Evolutionary conservation across 1,284 basidiomycete species (phyloP), one percentile per base, ranked within the genome.

Genomic region (Pascua sp.): DNA sequence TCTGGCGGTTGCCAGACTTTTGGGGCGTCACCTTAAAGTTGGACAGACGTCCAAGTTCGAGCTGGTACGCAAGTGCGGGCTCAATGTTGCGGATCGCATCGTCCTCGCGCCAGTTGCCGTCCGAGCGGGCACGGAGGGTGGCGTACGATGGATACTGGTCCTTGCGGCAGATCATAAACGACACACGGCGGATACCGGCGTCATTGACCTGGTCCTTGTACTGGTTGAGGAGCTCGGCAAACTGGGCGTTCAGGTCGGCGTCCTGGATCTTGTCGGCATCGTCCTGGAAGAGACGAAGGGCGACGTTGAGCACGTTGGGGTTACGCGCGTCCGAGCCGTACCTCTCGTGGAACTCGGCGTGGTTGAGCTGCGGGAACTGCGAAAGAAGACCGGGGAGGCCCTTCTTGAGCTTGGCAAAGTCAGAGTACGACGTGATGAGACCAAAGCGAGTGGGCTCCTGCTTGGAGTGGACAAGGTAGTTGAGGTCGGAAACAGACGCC

Each of bases 31-130:
- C 85, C 78, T 96, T 92, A 81, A 98, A 98, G 82, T 96, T 90
- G 45, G 93, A 95, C 63, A 99, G 83, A 51, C 96, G 90, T 77
- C 88, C 89, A 56, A 99, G 87, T 78, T 99, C 96, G 51, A 99
- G 85, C 80, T 98, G 96, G 85, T 93, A 98, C 41, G 96, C 96
- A 50, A 98, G 83, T 42, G 96, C 96, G 36, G 96, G 96, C 76
- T 99, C 96, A 63, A 98, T 93, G 81, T 98, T 97, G 77, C 95
- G 89, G 74, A 99, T 96, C 11, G 93, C 88, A 73, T 91, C 86
- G 77, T 98, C 92, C 82, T 98, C 96, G 60, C 82, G 84, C 96
- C 96, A 99, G 15, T 76, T 75, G 32, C 85, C 87, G 49, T 85
- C 77, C 53, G 73, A 81, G 68, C 84, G 82, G 42, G 72, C 71